phyloP scores from a whole-genome alignment of 78 protist genomes.

The Dictyostelium brefeldianum region DNA sequence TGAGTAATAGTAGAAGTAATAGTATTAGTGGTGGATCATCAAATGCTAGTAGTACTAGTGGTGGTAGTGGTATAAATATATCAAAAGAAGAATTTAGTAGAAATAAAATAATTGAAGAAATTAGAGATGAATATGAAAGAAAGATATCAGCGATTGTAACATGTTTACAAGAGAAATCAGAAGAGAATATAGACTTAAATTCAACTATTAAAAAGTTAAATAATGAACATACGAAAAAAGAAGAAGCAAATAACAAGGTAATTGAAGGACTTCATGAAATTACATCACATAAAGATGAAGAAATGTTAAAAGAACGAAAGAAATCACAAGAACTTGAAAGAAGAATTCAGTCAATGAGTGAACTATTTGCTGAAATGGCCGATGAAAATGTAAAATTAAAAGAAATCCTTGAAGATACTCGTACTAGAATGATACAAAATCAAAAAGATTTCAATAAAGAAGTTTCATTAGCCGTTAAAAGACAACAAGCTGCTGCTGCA shows the following conservation, averaged over 20 bases:
- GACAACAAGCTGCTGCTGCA: not conserved
- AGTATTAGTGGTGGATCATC: not conserved
- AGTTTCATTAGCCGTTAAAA: constrained; percentile 42
- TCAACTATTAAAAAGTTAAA: not conserved
- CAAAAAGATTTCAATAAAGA: constrained; percentile 63
- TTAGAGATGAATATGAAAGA: constrained; percentile 65
- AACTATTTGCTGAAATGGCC: constrained; percentile 60
- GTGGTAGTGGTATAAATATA: not conserved
- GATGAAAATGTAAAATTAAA: constrained; percentile 50
- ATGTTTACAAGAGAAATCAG: constrained; percentile 67
- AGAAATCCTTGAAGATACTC: constrained; percentile 49
- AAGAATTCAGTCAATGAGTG: constrained; percentile 54
- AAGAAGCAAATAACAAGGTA: constrained; percentile 6
- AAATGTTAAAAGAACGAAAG: constrained; percentile 29
- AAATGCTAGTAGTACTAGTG: not conserved
- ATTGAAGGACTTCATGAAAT: constrained; percentile 63
- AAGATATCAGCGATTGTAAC: constrained; percentile 48
- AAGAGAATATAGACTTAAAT: constrained; percentile 59
- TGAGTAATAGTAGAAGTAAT: not conserved
- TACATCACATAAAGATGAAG: constrained; percentile 51
- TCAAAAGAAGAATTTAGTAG: constrained; percentile 53
- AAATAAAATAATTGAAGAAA: constrained; percentile 21
- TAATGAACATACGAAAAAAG: not conserved
- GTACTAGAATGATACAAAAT: constrained; percentile 60
- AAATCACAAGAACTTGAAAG: constrained; percentile 50